Base-by-base conservation (phyloP, 163 green algal species). In the Scenedesmus sp. region DNA sequence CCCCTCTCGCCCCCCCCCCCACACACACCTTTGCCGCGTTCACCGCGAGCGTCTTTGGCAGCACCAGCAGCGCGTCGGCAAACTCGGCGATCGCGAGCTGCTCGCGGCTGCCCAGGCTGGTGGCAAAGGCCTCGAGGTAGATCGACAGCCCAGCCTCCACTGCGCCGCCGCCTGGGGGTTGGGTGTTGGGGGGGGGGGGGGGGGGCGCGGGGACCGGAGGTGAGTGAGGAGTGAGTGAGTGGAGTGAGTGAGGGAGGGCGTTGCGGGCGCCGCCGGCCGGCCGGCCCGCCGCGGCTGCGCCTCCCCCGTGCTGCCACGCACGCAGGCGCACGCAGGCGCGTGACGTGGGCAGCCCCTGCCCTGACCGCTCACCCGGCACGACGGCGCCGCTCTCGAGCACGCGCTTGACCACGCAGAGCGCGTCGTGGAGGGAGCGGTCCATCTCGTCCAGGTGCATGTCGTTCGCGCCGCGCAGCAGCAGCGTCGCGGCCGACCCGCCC, bases 391-490 rank as follows among this genome's bases (percentile, higher is more conserved):
- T 97, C 87, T 99, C 97, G 51, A 99, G 88, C 64, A 98, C 95
- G 24, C 96, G 91, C 90, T 99, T 98, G 42, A 99, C 94, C 47
- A 98, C 94, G 84, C 95, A 99, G 67, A 99, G 88, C 28, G 97
- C 93, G 85, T 99, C 97, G 81, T 99, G 97, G 63, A 99, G 83
- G 10, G 91, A 95, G 66, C 96, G 89, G 83, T 99, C 97, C 87
- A 99, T 96, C 87, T 99, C 96, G 85, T 99, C 96, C 39, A 99
- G 89, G 91, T 99, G 94, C 90, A 97, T 98, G 85, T 99, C 96
- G 78, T 99, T 99, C 42, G 96, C 95, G 54, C 97, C 97, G 13
- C 97, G 91, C 72, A 99, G 87, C 80, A 99, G 90, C 71, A 99
- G 82, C n/a, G 93, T 97, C 10, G 90, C 88, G 42, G 92, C 93